phyloP scores from a whole-genome alignment of 441 rosid genomes.

The Sinapis alba region DNA sequence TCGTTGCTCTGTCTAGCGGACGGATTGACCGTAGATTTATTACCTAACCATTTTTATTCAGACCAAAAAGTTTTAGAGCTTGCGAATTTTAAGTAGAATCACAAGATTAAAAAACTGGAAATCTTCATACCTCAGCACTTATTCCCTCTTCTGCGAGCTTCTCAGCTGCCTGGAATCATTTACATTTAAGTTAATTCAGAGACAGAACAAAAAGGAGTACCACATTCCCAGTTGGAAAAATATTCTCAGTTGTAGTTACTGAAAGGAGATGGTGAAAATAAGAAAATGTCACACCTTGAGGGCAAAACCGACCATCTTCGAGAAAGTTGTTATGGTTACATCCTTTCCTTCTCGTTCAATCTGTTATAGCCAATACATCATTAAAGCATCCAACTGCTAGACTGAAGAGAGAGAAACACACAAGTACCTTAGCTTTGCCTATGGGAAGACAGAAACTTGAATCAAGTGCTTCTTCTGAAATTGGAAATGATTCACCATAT shows the following conservation, averaged over 20 bases:
- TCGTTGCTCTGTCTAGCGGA: too few species aligned
- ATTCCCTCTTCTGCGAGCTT: constrained; percentile 91
- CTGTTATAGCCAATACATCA: constrained; percentile 42
- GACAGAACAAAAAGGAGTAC: background rate
- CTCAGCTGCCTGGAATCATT: constrained; percentile 76
- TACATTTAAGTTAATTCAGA: background rate
- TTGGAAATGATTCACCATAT: constrained; percentile 92
- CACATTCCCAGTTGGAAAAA: background rate
- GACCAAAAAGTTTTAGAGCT: background rate
- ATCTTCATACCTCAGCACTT: constrained; percentile 74
- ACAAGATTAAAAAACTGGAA: background rate
- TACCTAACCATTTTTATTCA: constrained; percentile 49
- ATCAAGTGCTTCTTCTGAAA: constrained; percentile 89
- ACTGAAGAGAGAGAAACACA: background rate
- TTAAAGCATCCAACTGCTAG: background rate
- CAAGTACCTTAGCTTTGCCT: constrained; percentile 87
- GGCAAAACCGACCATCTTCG: constrained; percentile 86
- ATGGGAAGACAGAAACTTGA: constrained; percentile 96
- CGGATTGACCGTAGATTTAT: constrained; percentile 96
- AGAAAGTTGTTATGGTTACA: constrained; percentile 84
- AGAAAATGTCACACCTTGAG: constrained; percentile 64
- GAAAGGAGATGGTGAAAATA: background rate
- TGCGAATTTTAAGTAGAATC: background rate
- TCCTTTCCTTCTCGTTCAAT: constrained; percentile 95
- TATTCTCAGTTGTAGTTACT: background rate